A percentile compares a stretch with the other conserved stretches of the same genome.
Conservation (phyloP, 179 eudicot species). For the Amaranthus tricolor region DNA sequence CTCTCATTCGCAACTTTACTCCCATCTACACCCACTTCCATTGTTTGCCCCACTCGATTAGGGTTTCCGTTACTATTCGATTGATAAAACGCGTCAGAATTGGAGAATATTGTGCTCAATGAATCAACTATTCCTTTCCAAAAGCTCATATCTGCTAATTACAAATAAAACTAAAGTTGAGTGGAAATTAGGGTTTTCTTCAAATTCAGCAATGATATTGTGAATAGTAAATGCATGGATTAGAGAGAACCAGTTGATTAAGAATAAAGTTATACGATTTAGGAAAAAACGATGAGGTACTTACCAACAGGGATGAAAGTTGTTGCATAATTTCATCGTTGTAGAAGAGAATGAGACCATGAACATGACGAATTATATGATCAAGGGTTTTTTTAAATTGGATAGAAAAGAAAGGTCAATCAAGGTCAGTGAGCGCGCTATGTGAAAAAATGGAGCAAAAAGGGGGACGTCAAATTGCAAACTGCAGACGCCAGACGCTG, state of each 20-base stretch:
- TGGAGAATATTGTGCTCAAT: conserved; percentile 46
- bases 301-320: conserved; percentile 23
- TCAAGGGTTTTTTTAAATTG: not conserved
- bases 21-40: conserved; percentile 51
- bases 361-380: conserved; percentile 11
- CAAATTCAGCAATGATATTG: not conserved
- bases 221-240: not conserved
- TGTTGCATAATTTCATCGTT: conserved; percentile 19
- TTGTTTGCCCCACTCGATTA: conserved; percentile 25
- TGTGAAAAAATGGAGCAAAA: not conserved
- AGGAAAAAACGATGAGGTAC: not conserved
- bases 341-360: not conserved
- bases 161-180: not conserved
- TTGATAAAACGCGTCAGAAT: conserved; percentile 31
- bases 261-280: not conserved
- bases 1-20: conserved; percentile 59
- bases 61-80: conserved; percentile 41
- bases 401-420: not conserved
- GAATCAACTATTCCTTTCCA: conserved; percentile 53
- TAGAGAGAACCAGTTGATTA: not conserved
- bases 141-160: conserved; percentile 52
- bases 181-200: not conserved
- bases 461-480: too few relatives aligned
- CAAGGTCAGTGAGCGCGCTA: not conserved
- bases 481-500: too few relatives aligned